Conservation (phyloP, 2,329 filamentous ascomycete species). For the Parascedosporium putredinis region DNA sequence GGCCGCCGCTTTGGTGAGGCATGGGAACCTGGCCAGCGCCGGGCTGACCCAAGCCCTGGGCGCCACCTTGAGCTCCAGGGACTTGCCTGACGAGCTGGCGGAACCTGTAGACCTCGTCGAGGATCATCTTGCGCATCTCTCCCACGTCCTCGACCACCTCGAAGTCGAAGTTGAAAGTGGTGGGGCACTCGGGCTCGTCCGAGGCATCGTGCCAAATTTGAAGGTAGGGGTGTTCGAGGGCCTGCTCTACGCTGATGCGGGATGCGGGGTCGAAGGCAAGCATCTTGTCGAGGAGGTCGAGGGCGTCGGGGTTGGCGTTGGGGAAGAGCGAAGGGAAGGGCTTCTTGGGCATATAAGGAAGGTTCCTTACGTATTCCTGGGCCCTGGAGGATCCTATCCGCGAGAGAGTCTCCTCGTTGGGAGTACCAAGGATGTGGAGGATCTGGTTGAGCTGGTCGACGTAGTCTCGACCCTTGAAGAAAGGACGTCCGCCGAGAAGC, state of each 20-base stretch:
- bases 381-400: slow-evolving; percentile 92
- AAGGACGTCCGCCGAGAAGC: slow-evolving; percentile 87
- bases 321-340: slow-evolving; percentile 82
- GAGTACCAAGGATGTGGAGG: slow-evolving; percentile 91
- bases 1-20: slow-evolving; percentile 31
- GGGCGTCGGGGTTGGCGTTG: slow-evolving; percentile 87
- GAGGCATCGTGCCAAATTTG: slow-evolving; percentile 97
- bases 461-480: slow-evolving; percentile 99
- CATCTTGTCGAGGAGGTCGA: slow-evolving; percentile 94
- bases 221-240: slow-evolving; percentile 91
- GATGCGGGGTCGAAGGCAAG: slow-evolving; percentile 91
- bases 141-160: slow-evolving; percentile 92
- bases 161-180: slow-evolving; percentile 96
- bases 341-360: slow-evolving; percentile 90
- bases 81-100: slow-evolving; percentile 49
- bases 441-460: slow-evolving; percentile 99
- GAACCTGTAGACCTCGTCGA: slow-evolving; percentile 88
- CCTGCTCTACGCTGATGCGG: slow-evolving; percentile 88
- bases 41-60: slow-evolving; percentile 25
- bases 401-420: slow-evolving; percentile 85
- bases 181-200: slow-evolving; percentile 88
- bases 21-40: slow-evolving; percentile 39
- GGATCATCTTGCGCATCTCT: slow-evolving; percentile 94
- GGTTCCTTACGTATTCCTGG: slow-evolving; percentile 95
- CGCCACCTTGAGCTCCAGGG: slow-evolving; percentile 25